Percentiles rank a stretch among this genome's conserved stretches.
These are phyloP conservation scores for Acacia melanoxylon DNA, from an alignment of 306 rosid species.

Conservation along the genomic window DNA sequence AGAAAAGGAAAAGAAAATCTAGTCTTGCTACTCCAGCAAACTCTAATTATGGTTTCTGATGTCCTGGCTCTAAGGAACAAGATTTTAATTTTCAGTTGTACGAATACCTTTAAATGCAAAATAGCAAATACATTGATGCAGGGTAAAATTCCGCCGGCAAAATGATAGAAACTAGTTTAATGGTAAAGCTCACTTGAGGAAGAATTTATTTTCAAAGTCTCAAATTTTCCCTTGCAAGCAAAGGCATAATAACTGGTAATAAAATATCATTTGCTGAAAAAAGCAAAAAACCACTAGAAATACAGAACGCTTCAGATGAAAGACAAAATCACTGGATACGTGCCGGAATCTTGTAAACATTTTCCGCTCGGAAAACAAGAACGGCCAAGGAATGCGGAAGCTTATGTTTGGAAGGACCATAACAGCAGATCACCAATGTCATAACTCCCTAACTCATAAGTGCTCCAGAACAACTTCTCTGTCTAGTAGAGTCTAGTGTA, in stretches of 20 bases:
- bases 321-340: slow-evolving; percentile 7
- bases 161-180: not conserved
- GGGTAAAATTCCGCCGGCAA: slow-evolving; percentile 7
- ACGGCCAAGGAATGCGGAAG: not conserved
- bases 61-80: not conserved
- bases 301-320: not conserved
- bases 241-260: not conserved
- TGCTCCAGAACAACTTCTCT: slow-evolving; percentile 2
- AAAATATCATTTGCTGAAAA: not conserved
- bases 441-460: too few relatives aligned
- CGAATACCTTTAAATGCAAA: not conserved
- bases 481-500: not conserved
- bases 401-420: not conserved
- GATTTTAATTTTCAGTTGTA: not conserved
- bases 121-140: not conserved
- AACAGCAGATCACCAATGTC: not conserved
- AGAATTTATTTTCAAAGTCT: not conserved
- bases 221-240: not conserved
- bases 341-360: not conserved
- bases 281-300: not conserved
- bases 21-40: slow-evolving; percentile 1
- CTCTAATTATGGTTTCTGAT: not conserved
- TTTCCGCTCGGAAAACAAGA: slow-evolving; percentile 5
- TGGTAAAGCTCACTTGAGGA: not conserved
- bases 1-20: slow-evolving; percentile 7